Evolutionary conservation across 345 rosid genomes (phyloP).

Genomic region (Clausena lansium): DNA sequence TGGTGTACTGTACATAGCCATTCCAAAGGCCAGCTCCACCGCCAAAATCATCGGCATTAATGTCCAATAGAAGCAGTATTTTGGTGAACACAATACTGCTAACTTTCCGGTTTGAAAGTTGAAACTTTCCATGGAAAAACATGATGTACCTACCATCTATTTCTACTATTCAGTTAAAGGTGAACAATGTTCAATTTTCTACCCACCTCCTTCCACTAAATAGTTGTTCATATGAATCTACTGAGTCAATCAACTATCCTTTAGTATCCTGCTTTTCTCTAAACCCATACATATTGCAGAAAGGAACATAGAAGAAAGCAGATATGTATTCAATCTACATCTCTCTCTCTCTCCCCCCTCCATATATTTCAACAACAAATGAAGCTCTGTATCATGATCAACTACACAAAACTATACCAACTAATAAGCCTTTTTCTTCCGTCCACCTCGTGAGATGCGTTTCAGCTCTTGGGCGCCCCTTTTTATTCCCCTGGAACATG

Average conservation of each 20-base stretch:
- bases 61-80: conserved; percentile 17
- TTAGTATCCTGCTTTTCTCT: background rate
- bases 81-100: background rate
- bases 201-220: background rate
- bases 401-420: background rate
- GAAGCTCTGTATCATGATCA: background rate
- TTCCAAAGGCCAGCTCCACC: conserved; percentile 19
- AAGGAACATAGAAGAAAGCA: background rate
- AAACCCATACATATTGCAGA: background rate
- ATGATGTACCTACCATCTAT: background rate
- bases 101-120: background rate
- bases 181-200: background rate
- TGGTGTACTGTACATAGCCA: conserved; percentile 24
- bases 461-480: conserved; percentile 55
- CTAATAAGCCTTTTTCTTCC: conserved; percentile 51
- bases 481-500: conserved; percentile 54
- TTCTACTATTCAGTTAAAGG: background rate
- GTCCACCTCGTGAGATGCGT: conserved; percentile 42
- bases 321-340: background rate
- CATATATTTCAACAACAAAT: background rate
- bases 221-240: background rate
- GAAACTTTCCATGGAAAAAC: background rate
- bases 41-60: conserved; percentile 25
- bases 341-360: background rate
- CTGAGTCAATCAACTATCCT: background rate